These are phyloP conservation scores for Phytophthora agathidicida DNA, from an alignment of 352 stramenopile genomes.

Conservation along the genomic window DNA sequence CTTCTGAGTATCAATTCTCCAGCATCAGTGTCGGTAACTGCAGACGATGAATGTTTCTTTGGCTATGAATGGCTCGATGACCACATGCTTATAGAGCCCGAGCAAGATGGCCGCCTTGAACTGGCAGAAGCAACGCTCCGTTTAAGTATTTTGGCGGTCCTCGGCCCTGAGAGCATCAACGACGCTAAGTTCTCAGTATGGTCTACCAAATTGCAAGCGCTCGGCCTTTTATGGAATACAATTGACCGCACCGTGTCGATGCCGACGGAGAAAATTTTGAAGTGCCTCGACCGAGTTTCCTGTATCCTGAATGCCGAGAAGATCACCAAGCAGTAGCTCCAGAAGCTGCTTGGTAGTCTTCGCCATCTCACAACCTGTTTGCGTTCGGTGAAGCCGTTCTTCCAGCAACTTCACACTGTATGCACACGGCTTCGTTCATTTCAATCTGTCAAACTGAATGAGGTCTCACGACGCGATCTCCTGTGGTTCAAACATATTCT, in stretches of 20 bases:
- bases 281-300: constrained; percentile 4
- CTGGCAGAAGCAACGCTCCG: constrained; percentile 9
- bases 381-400: constrained; percentile 10
- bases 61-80: constrained; percentile 40
- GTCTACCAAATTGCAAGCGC: constrained; percentile 4
- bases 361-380: constrained; percentile 27
- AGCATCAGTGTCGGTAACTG: background rate
- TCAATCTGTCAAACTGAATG: no score
- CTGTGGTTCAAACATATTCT: background rate
- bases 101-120: background rate
- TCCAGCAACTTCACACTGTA: constrained; percentile 9
- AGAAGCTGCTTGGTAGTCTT: constrained; percentile 24
- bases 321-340: background rate
- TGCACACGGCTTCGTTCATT: background rate
- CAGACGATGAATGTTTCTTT: constrained; percentile 23
- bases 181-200: constrained; percentile 34
- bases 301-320: background rate
- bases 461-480: background rate
- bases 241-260: constrained; percentile 7
- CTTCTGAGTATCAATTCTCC: background rate
- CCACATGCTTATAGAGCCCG: constrained; percentile 30
- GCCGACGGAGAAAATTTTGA: constrained; percentile 18
- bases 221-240: constrained; percentile 22
- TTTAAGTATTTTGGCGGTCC: constrained; percentile 20
- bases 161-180: constrained; percentile 29